These are phyloP conservation scores for Rosa persica DNA, from an alignment of 306 rosid species.

Conservation along the genomic window DNA sequence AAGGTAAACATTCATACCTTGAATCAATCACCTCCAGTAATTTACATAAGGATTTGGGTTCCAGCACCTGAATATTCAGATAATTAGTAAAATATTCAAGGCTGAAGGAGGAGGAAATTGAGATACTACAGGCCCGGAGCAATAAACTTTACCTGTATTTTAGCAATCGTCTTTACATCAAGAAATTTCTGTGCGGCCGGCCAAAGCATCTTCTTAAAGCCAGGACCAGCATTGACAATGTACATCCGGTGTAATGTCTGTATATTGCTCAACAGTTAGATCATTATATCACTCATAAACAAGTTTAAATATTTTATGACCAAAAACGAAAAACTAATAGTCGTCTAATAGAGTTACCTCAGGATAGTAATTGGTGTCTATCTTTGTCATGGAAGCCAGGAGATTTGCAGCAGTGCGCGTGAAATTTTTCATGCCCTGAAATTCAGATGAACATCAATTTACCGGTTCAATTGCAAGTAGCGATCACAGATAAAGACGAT, in stretches of 20 bases:
- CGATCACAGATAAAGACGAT: not conserved
- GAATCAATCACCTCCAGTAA: slow-evolving; percentile 81
- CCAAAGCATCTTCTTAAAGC: slow-evolving; percentile 95
- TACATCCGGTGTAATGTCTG: slow-evolving; percentile 94
- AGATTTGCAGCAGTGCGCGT: slow-evolving; percentile 77
- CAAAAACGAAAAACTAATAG: not conserved
- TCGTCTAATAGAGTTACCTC: slow-evolving; percentile 55
- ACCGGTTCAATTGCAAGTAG: slow-evolving; percentile 5
- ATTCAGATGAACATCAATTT: slow-evolving; percentile 23
- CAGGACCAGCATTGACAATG: slow-evolving; percentile 92
- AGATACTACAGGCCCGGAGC: slow-evolving; percentile 19
- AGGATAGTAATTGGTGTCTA: slow-evolving; percentile 85
- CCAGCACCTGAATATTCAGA: slow-evolving; percentile 67
- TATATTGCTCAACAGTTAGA: slow-evolving; percentile 24
- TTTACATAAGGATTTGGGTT: slow-evolving; percentile 57
- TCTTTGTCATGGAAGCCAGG: slow-evolving; percentile 71
- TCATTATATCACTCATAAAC: slow-evolving; percentile 4
- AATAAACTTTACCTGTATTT: slow-evolving; percentile 72
- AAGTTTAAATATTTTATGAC: not conserved
- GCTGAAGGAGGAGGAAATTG: slow-evolving; percentile 14
- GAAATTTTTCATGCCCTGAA: slow-evolving; percentile 95
- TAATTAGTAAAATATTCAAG: slow-evolving; percentile 20
- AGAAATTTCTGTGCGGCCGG: slow-evolving; percentile 92
- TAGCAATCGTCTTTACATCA: slow-evolving; percentile 73
- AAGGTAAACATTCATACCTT: slow-evolving; percentile 49